Evolutionary conservation across 306 rosid genomes (phyloP), one percentile per base, ranked within the genome.

Genomic region (Vigna reflexopilosa): DNA sequence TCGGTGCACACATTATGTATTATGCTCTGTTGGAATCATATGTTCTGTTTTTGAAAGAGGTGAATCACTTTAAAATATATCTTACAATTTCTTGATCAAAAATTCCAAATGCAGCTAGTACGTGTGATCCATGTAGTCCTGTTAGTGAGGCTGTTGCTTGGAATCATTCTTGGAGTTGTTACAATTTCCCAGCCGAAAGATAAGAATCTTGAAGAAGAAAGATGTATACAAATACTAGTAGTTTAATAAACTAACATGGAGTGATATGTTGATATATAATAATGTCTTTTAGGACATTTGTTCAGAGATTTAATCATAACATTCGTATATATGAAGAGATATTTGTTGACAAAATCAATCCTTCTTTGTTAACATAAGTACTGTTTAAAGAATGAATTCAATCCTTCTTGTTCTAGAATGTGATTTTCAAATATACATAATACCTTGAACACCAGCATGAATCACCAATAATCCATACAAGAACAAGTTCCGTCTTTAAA

Each of bases 401-500:
- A 61, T 61, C 20, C 15, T 26, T 3, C 10, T 59, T 28, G n/a
- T 59, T 10, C 66, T 5, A 22, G 9, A 13, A 58, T 26, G 17
- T 26, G 68, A 34, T 62, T 62, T 62, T 62, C 45, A 16, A 32
- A 15, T 30, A 14, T 40, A 15, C 5, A 4, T 2, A 61, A 30
- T 14, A 15, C 11, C 15, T 26, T 3, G 9, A 13, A 47, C 52
- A 34, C 17, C 1, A 19, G 30, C 63, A 48, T 9, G 24, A 9
- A 64, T 87, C 82, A 92, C 93, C 96, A 88, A 63, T 86, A 87
- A 67, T 89, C 93, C 81, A 73, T 86, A 88, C 96, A 93, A 70
- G 94, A 90, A 88, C 96, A 91, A 2, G 28, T 71, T 36, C 96
- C 93, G 67, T 90, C 89, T 77, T 80, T 86, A 20, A 89, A 88